Conservation (phyloP, 768 basidiomycete species). For the Sporobolomyces pararoseus region DNA sequence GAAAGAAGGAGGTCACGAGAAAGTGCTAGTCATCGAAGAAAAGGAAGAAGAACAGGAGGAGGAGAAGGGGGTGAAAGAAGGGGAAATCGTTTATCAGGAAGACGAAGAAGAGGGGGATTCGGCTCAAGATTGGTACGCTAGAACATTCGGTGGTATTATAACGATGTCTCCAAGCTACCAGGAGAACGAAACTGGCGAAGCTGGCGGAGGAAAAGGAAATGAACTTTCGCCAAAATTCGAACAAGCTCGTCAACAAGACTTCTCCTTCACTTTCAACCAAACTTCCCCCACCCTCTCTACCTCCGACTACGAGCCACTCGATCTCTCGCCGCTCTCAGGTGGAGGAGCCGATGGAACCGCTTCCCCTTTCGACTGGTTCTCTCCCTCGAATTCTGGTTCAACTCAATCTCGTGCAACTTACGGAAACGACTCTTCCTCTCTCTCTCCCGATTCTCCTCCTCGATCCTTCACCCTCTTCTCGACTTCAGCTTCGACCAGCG, state of each 20-base stretch:
- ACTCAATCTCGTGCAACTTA: not conserved
- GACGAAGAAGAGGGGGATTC: not conserved
- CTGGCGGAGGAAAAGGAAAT: too few relatives aligned
- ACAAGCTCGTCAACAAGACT: not conserved
- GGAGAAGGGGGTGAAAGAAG: too few relatives aligned
- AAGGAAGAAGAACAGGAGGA: too few relatives aligned
- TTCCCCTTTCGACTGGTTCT: not conserved
- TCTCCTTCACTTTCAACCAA: not conserved
- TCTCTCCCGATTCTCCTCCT: not conserved
- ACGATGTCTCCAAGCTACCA: too few relatives aligned
- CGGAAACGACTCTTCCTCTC: not conserved
- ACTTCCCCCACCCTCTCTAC: not conserved
- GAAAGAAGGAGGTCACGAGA: too few relatives aligned
- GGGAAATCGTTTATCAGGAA: not conserved
- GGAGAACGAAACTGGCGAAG: too few relatives aligned
- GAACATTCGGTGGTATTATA: not conserved
- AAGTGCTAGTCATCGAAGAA: too few relatives aligned
- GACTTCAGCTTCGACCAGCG: too few relatives aligned
- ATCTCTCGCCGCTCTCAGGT: not conserved
- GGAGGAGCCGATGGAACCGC: not conserved
- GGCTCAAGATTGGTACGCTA: not conserved
- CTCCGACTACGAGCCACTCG: not conserved
- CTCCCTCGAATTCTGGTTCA: not conserved
- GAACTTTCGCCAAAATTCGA: not conserved
- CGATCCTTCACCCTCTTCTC: not conserved